Evolutionary conservation across 805 yeast species (phyloP).

Genomic region (Candida endomychidarum): DNA sequence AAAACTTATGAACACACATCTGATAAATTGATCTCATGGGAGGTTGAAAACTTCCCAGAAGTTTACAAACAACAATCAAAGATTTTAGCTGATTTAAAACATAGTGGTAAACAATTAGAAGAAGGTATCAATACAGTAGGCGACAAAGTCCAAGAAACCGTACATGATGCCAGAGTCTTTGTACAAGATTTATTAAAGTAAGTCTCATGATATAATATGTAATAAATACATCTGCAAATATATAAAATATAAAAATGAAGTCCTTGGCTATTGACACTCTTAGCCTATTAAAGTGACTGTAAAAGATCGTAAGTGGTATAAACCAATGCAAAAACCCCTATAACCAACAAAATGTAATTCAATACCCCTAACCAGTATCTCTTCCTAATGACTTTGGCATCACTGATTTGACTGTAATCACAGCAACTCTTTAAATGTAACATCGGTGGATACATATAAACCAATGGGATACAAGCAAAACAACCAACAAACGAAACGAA

Average conservation of each 20-base stretch:
- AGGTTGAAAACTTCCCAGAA: slow-evolving; percentile 32
- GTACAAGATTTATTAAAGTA: slow-evolving; percentile 14
- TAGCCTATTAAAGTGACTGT: background rate
- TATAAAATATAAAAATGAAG: slow-evolving; percentile 13
- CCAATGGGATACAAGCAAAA: slow-evolving; percentile 82
- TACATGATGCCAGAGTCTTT: slow-evolving; percentile 28
- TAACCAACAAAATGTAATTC: slow-evolving; percentile 49
- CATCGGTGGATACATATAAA: slow-evolving; percentile 83
- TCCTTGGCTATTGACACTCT: too few species aligned
- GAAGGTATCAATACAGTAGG: slow-evolving; percentile 15
- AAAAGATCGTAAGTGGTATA: slow-evolving; percentile 68
- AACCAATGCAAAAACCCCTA: slow-evolving; percentile 62
- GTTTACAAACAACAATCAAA: slow-evolving; percentile 27
- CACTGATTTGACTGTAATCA: slow-evolving; percentile 9
- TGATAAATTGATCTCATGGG: slow-evolving; percentile 24
- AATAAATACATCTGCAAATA: too few species aligned
- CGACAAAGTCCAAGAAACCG: slow-evolving; percentile 17
- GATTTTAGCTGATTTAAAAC: slow-evolving; percentile 12
- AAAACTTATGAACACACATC: slow-evolving; percentile 38
- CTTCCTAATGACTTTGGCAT: slow-evolving; percentile 25
- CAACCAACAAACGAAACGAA: slow-evolving; percentile 83
- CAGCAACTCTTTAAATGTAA: slow-evolving; percentile 60
- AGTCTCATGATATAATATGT: too few species aligned
- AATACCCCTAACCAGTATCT: slow-evolving; percentile 38
- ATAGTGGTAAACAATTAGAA: slow-evolving; percentile 9